phyloP scores from a whole-genome alignment of 2,329 filamentous ascomycete genomes.

The Colletotrichum magnum region DNA sequence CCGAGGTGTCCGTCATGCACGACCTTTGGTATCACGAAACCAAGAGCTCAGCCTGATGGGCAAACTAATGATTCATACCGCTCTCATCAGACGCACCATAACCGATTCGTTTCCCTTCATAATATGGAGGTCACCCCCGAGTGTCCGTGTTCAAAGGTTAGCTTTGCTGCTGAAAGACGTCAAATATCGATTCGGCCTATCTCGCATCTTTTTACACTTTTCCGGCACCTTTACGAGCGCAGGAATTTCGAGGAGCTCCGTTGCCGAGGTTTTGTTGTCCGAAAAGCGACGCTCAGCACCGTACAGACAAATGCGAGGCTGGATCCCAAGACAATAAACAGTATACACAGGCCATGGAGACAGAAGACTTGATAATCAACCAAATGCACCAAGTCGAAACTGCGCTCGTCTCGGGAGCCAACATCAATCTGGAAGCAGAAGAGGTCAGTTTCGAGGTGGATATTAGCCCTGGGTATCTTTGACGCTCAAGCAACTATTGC shows the following conservation, averaged over 20 bases:
- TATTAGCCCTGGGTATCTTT: not conserved
- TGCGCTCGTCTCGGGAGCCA: slow-evolving; percentile 9
- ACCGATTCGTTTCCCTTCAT: slow-evolving; percentile 12
- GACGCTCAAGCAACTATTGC: not conserved
- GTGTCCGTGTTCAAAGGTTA: not conserved
- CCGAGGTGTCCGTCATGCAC: not conserved
- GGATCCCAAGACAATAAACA: not conserved
- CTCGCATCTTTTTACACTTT: not conserved
- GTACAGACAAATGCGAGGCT: not conserved
- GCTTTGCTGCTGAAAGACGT: not conserved
- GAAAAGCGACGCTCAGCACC: not conserved
- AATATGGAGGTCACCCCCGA: not conserved
- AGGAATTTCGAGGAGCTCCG: too few species aligned
- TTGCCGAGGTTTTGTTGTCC: too few species aligned
- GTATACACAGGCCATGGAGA: slow-evolving; percentile 17
- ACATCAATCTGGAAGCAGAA: slow-evolving; percentile 37
- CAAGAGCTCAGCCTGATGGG: slow-evolving; percentile 12
- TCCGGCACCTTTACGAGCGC: too few species aligned
- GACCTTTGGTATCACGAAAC: slow-evolving; percentile 19
- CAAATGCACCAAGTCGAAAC: slow-evolving; percentile 23
- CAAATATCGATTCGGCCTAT: slow-evolving; percentile 1
- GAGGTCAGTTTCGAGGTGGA: slow-evolving; percentile 29
- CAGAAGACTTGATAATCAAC: slow-evolving; percentile 27
- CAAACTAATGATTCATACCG: slow-evolving; percentile 22
- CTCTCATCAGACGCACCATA: slow-evolving; percentile 21